These are phyloP conservation scores for Globisporangium iwayamae DNA, from an alignment of 352 stramenopile species.

Conservation along the genomic window DNA sequence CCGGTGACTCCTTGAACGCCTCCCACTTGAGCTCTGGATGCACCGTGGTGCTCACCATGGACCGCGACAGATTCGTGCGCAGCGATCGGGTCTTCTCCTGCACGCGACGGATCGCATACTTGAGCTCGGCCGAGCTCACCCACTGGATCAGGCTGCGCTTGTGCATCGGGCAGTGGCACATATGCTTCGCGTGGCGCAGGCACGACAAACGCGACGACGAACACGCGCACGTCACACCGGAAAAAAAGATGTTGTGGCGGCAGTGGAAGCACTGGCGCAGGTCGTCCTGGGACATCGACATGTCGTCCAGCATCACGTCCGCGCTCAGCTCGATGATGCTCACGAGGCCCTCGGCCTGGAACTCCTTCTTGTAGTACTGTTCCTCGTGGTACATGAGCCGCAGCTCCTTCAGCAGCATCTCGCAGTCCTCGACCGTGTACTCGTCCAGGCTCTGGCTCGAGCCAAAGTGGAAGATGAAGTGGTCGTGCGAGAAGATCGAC, in stretches of 20 bases:
- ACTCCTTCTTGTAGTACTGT: conserved; percentile 52
- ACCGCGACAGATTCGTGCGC: conserved; percentile 8
- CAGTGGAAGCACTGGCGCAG: conserved; percentile 63
- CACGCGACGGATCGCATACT: conserved; percentile 67
- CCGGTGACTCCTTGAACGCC: background rate
- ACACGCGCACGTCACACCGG: conserved; percentile 65
- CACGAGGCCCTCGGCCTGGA: conserved; percentile 37
- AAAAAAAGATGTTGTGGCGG: conserved; percentile 83
- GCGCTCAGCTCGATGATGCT: conserved; percentile 56
- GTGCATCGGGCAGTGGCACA: conserved; percentile 58
- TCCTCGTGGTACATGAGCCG: conserved; percentile 72
- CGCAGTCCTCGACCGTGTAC: conserved; percentile 52
- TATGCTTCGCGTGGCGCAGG: conserved; percentile 53
- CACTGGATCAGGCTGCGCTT: conserved; percentile 65
- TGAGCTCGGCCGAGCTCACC: conserved; percentile 54
- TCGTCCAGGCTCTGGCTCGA: conserved; percentile 62
- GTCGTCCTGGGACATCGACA: conserved; percentile 73
- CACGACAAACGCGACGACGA: conserved; percentile 56
- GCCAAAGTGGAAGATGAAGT: conserved; percentile 77
- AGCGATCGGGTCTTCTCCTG: conserved; percentile 56
- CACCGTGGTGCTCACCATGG: conserved; percentile 10
- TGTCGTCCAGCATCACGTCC: conserved; percentile 68
- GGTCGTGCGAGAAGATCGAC: conserved; percentile 81
- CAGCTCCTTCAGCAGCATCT: conserved; percentile 64
- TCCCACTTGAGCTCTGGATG: conserved; percentile 7